Evolutionary conservation across 345 rosid genomes (phyloP), one percentile per base, ranked within the genome.

Genomic region (Cardamine chenopodiifolia): DNA sequence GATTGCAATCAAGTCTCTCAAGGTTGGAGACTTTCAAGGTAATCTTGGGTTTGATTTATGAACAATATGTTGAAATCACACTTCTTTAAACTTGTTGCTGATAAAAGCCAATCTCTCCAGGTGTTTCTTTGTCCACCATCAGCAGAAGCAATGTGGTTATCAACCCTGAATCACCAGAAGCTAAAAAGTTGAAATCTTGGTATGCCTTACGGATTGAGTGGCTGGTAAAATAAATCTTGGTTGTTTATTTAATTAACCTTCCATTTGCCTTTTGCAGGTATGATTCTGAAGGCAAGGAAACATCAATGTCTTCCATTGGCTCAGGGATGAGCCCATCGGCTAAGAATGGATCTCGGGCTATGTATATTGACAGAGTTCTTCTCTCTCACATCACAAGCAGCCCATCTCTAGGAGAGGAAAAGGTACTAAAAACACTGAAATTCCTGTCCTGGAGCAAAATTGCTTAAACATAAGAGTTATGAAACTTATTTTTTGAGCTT

Each of bases 21-120:
- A 72, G 79, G 97, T 89, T 69, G 87, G 96, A 40, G 98, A 94
- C 32, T 94, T 91, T 79, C 96, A 91, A 90, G 98, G 98, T 94
- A 85, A 54, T 20, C 8, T 60, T 67, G 28, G 28, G 39, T 50
- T 60, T 60, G 29, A 4, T 60, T 5, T 49, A 53, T 59, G 37
- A 49, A 35, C n/a, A 8, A 35, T 57, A 35, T 26, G 34, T 37
- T 3, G 6, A 13, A 3, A 31, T 62, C 8, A 49, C 35, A 15
- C 19, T 37, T 68, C 15, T 47, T 18, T 39, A 17, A 26, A 15
- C 48, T 2, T 40, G 26, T 74, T 52, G 57, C 70, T 76, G 50
- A 76, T 42, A 5, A 4, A 2, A 52, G 23, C 13, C 31, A 17
- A 17, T 11, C 63, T 59, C 71, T 80, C 28, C 81, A 93, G 97